phyloP scores from a whole-genome alignment of 75 land plant species.

The Picea sitchensis region DNA sequence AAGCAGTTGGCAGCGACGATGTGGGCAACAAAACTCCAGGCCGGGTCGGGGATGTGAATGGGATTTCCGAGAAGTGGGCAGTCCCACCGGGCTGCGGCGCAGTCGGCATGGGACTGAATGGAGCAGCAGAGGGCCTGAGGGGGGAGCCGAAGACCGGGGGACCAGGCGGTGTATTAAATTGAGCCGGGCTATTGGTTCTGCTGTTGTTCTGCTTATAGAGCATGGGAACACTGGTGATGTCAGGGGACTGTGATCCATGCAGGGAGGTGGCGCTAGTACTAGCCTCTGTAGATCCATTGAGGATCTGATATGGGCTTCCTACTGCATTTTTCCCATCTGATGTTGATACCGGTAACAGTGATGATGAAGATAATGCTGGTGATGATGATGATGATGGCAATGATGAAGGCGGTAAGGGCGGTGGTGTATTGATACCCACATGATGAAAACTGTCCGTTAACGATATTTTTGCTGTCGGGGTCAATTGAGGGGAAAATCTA shows the following conservation, averaged over 20 bases:
- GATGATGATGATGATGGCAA: background rate
- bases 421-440: background rate
- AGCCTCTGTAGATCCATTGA: slow-evolving; percentile 12
- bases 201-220: background rate
- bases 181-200: slow-evolving; percentile 27
- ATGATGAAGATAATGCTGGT: background rate
- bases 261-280: slow-evolving; percentile 11
- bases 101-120: slow-evolving; percentile 21
- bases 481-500: slow-evolving; percentile 17
- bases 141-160: slow-evolving; percentile 83
- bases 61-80: slow-evolving; percentile 35
- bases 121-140: slow-evolving; percentile 52
- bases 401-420: slow-evolving; percentile 23
- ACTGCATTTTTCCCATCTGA: background rate
- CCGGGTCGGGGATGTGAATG: slow-evolving; percentile 49
- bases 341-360: background rate
- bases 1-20: slow-evolving; percentile 23
- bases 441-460: background rate
- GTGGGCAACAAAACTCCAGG: slow-evolving; percentile 42
- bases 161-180: slow-evolving; percentile 74
- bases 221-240: background rate
- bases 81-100: slow-evolving; percentile 14
- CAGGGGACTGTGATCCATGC: slow-evolving; percentile 17
- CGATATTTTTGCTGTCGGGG: slow-evolving; percentile 4
- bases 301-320: background rate